These are phyloP conservation scores for Penicillium sp. DNA, from an alignment of 2,329 filamentous ascomycete species.

Conservation along the genomic window DNA sequence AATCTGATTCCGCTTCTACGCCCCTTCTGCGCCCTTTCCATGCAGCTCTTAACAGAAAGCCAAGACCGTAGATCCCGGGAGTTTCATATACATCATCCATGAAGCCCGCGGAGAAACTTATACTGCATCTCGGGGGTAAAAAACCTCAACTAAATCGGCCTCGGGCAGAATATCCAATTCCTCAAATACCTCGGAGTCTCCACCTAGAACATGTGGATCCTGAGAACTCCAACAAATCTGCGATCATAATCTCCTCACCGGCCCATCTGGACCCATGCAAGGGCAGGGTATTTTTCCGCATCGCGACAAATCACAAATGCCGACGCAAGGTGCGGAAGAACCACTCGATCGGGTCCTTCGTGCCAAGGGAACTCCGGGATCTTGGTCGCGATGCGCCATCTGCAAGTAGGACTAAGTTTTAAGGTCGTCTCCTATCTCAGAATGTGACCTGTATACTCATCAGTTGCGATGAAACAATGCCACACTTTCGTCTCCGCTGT, in stretches of 20 bases:
- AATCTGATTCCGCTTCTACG: not conserved
- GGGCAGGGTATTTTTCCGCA: conserved; percentile 27
- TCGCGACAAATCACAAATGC: conserved; percentile 15
- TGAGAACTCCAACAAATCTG: not conserved
- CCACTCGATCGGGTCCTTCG: conserved; percentile 23
- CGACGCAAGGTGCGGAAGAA: conserved; percentile 2
- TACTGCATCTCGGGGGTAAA: not conserved
- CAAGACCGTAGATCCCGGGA: not conserved
- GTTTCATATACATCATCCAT: not conserved
- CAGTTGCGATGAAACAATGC: conserved; percentile 34
- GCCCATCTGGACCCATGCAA: conserved; percentile 14
- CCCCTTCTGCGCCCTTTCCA: not conserved
- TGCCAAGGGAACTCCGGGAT: conserved; percentile 33
- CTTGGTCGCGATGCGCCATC: conserved; percentile 32
- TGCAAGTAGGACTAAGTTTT: conserved; percentile 37
- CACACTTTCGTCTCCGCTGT: conserved; percentile 32
- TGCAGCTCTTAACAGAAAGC: not conserved
- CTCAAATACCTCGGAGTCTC: not conserved
- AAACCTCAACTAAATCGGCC: not conserved
- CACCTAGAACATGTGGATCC: not conserved
- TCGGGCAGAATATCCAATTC: not conserved
- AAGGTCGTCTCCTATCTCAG: conserved; percentile 26
- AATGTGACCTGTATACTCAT: not conserved
- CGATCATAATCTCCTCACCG: conserved; percentile 1
- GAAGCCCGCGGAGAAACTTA: not conserved